These are phyloP conservation scores for Flaveria robusta DNA, from an alignment of 129 eudicot species.

Conservation along the genomic window DNA sequence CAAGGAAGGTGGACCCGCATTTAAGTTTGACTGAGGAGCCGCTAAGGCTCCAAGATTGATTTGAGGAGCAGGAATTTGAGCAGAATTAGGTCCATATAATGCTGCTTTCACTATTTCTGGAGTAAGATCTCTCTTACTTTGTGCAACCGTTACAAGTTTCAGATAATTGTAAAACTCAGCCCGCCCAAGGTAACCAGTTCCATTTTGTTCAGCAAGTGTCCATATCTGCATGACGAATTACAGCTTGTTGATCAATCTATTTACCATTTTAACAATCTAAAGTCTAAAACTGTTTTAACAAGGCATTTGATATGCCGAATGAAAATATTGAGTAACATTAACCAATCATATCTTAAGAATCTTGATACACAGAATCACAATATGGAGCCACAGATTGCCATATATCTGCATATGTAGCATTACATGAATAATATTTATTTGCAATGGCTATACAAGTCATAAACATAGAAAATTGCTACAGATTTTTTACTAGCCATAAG, in stretches of 20 bases:
- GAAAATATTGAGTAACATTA: background rate
- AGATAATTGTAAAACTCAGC: conserved; percentile 76
- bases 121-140: conserved; percentile 69
- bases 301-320: background rate
- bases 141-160: conserved; percentile 86
- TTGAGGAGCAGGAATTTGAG: conserved; percentile 81
- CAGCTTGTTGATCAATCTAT: background rate
- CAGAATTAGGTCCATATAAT: conserved; percentile 69
- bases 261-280: background rate
- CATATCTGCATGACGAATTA: conserved; percentile 53
- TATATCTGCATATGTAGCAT: conserved; percentile 9
- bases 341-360: background rate
- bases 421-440: background rate
- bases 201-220: conserved; percentile 68
- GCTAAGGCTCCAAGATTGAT: conserved; percentile 50
- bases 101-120: conserved; percentile 75
- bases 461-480: background rate
- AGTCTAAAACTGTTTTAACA: background rate
- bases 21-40: conserved; percentile 43
- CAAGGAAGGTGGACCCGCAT: conserved; percentile 35
- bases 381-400: background rate
- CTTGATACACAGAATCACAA: background rate
- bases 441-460: background rate
- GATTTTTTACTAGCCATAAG: background rate
- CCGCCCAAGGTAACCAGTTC: conserved; percentile 73